Evolutionary conservation across 768 basidiomycete species (phyloP).

Genomic region (Clitopilus passeckerianus): DNA sequence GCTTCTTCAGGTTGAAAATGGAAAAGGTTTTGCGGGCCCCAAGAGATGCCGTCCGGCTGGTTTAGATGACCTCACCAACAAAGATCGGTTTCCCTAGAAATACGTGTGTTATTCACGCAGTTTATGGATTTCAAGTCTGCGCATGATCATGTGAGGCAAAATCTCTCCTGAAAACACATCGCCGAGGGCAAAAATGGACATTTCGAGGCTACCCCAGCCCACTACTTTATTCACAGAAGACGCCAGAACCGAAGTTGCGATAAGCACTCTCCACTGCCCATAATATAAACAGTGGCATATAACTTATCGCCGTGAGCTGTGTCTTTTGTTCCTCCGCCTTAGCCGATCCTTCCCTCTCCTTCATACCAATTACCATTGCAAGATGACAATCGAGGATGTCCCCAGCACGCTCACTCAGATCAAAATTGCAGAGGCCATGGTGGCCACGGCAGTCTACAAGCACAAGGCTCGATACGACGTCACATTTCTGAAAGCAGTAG

Average conservation of each 20-base stretch:
- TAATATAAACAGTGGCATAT: not conserved
- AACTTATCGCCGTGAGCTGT: not conserved
- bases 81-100: not conserved
- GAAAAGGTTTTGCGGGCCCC: not conserved
- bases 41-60: not conserved
- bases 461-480: slow-evolving; percentile 58
- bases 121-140: not conserved
- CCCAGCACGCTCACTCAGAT: slow-evolving; percentile 49
- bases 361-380: not conserved
- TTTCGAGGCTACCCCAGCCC: not conserved
- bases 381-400: slow-evolving; percentile 13
- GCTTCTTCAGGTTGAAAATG: not conserved
- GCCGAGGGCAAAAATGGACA: no score
- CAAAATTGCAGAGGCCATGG: slow-evolving; percentile 51
- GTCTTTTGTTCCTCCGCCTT: not conserved
- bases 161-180: not conserved
- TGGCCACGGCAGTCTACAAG: slow-evolving; percentile 55
- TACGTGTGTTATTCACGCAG: not conserved
- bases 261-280: not conserved
- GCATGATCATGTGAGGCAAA: not conserved
- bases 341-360: not conserved
- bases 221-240: not conserved
- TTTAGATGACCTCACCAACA: not conserved
- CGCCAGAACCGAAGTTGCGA: not conserved
- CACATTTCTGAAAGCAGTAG: slow-evolving; percentile 65